phyloP scores from a whole-genome alignment of 129 eudicot genomes.

The Sambucus nigra region DNA sequence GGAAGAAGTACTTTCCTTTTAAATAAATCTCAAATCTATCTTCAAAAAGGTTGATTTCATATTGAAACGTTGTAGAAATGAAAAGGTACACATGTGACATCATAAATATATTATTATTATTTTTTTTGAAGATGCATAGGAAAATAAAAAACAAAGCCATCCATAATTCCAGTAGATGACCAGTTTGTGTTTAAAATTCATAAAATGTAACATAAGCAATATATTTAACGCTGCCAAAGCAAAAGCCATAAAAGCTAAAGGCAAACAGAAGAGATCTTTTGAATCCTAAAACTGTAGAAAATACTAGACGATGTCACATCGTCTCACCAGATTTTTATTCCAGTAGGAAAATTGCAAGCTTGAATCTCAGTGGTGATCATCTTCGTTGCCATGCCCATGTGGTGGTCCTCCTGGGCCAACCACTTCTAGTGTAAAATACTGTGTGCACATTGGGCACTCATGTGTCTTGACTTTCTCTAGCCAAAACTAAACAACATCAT shows the following conservation, averaged over 20 bases:
- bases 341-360: constrained; percentile 23
- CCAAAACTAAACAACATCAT: constrained; percentile 99
- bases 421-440: constrained; percentile 81
- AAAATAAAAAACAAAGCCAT: constrained; percentile 23
- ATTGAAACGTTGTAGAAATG: too few species aligned
- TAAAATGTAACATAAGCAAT: constrained; percentile 15
- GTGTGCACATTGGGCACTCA: constrained; percentile 94
- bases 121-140: constrained; percentile 40
- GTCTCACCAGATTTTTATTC: constrained; percentile 64
- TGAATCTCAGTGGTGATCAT: constrained; percentile 49
- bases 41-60: too few species aligned
- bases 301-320: constrained; percentile 22
- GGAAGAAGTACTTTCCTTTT: too few species aligned
- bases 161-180: constrained; percentile 34
- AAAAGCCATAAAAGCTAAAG: constrained; percentile 15
- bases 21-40: too few species aligned
- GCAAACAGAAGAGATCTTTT: constrained; percentile 25
- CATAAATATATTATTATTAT: too few species aligned
- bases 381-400: constrained; percentile 60
- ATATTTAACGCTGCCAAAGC: constrained; percentile 16
- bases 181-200: constrained; percentile 14
- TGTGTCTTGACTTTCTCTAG: constrained; percentile 84
- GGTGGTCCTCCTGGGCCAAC: constrained; percentile 97
- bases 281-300: constrained; percentile 35
- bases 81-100: too few species aligned